Evolutionary conservation across 495 filamentous ascomycete genomes (phyloP), one percentile per base, ranked within the genome.

Genomic region (Aspergillus haitiensis): DNA sequence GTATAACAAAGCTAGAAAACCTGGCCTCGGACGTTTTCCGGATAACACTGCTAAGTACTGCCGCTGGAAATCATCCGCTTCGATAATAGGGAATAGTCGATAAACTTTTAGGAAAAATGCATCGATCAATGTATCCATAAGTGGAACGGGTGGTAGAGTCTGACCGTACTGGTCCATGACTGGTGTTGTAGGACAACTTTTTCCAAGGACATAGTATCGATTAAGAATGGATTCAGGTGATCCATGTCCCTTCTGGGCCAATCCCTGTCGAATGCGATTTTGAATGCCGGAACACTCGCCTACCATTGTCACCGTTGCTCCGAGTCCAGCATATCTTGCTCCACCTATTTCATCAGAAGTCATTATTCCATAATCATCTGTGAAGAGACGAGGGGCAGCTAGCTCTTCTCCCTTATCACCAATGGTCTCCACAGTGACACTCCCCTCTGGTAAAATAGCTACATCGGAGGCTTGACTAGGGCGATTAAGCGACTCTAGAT

Each of bases 41-140:
- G 31, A 5, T 34, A 34, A 8, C 6, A 34, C 16, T 11, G 31
- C 18, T 6, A 52, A 12, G 54, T 61, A 64, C 44, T 64, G 62
- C 2, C 35, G 47, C 12, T 42, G 53, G 31, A 64, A 57, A 34
- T 54, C 58, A 11, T 46, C 33, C 6, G 10, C 7, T 16, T 54
- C 47, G 21, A 64, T 55, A 16, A 64, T 54, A 2, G 62, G 62
- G 33, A 61, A 64, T 11, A 64, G 52, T 1, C 53, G 52, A 32
- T 64, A 64, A 15, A 64, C 59, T 7, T 54, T 61, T 10, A 33
- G 42, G 33, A 61, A 64, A 13, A 61, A 64, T 6, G 52, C 9
- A 16, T 64, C 62, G n/a, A 64, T 58, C 36, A 64, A 31, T 3
- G 18, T 35, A 31, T 54, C 36, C 42, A 61, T 48, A 1, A 64